Base-by-base conservation (phyloP, 805 yeast species). In the Candida piceae region DNA sequence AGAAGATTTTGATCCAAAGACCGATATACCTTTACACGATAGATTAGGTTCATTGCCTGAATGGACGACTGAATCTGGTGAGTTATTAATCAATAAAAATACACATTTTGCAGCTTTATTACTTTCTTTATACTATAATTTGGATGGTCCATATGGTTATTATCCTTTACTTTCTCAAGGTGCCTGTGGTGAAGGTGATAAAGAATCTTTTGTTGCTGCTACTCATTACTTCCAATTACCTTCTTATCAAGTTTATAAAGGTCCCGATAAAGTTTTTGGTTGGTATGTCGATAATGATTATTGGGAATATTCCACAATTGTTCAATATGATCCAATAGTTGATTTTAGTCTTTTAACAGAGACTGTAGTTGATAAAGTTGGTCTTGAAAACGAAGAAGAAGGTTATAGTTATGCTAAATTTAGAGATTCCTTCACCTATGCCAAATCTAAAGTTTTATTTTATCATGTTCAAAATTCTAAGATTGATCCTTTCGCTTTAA, bases 171-270 rank as follows among this genome's bases (percentile, higher is more conserved):
- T 81, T 25, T 64, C 80, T 2, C 78, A 78, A 55, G 81, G 82
- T 25, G 68, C 68, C 29, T 70, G 69, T 4, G 89, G 89, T 12
- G 85, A 79, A 58, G 88, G 88, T 35, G 89, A 82, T 54, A 82
- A 82, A 53, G 89, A 82, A 43, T 80, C 89, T 0, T 77, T 78
- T 43, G 60, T 78, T 31, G 80, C 85, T 0, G 82, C 86, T 1
- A 78, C 84, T 5, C 66, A 67, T 31, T 67, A 65, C 7, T 57
- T 70, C 27, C 55, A 62, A 4, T 54, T 67, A 31, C 62, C 67
- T 1, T 74, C 62, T 45, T 76, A 76, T 51, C 82, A 76, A 53
- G 61, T 67, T 7, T 62, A 66, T 30, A 63, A 64, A 11, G 52
- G 36, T 13, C 52, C 57, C 9, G 50, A 39, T 22, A 48, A 44